Evolutionary conservation across 148 eudicot genomes (phyloP).

Genomic region (Rheum nobile): DNA sequence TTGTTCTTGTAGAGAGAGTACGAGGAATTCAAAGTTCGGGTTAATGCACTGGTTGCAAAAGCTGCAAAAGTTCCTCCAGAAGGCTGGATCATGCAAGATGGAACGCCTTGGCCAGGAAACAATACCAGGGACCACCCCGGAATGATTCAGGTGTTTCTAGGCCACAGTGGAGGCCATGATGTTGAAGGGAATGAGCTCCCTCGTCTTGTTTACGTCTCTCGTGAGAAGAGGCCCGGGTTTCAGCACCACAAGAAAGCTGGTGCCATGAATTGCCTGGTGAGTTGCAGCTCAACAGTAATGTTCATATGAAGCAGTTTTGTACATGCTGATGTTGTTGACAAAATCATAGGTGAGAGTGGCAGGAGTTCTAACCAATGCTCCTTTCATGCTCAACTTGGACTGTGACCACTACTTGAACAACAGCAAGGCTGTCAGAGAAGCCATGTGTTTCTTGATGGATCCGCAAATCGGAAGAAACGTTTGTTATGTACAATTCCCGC

Average conservation of each 20-base stretch:
- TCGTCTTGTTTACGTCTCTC: constrained; percentile 28
- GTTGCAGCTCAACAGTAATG: background rate
- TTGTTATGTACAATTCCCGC: constrained; percentile 95
- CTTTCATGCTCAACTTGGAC: constrained; percentile 98
- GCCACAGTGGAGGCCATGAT: constrained; percentile 93
- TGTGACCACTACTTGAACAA: constrained; percentile 97
- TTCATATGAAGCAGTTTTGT: no score
- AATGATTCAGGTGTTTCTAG: constrained; percentile 96
- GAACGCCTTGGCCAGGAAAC: constrained; percentile 99
- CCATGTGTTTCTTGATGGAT: constrained; percentile 99
- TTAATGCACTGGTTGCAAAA: constrained; percentile 91
- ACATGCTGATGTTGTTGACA: background rate
- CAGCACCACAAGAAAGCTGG: constrained; percentile 99
- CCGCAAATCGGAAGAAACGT: constrained; percentile 86
- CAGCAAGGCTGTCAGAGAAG: constrained; percentile 90
- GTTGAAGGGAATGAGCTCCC: constrained; percentile 96
- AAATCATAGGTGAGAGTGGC: constrained; percentile 75
- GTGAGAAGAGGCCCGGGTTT: constrained; percentile 93
- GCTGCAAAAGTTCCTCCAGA: constrained; percentile 75
- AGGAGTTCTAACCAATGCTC: constrained; percentile 95
- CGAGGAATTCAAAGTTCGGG: constrained; percentile 88
- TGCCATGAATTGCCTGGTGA: constrained; percentile 99
- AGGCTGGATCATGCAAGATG: constrained; percentile 99
- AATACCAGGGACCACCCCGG: constrained; percentile 98
- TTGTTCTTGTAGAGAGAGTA: constrained; percentile 73